Percentiles rank a stretch among this genome's conserved stretches.
These are phyloP conservation scores for Fragaria vesca DNA, from an alignment of 306 rosid genomes.

Conservation along the genomic window DNA sequence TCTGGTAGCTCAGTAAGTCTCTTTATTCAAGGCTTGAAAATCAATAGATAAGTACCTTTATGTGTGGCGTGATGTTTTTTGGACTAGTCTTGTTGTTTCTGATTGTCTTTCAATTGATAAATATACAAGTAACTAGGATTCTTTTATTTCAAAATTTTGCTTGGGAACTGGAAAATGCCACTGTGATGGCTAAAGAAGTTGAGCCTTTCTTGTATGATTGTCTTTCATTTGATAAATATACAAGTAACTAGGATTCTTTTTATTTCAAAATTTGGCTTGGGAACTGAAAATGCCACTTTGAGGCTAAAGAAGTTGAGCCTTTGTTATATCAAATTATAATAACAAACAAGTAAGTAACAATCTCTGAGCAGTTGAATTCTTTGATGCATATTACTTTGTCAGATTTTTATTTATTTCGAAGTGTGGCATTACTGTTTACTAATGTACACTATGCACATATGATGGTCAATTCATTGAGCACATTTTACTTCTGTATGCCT, in stretches of 20 bases:
- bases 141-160: background rate
- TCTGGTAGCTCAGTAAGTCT: slow-evolving; percentile 48
- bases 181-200: background rate
- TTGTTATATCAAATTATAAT: background rate
- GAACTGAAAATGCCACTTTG: background rate
- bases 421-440: background rate
- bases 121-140: background rate
- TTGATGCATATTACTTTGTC: background rate
- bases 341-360: background rate
- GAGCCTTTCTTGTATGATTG: background rate
- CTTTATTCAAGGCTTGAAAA: slow-evolving; percentile 15
- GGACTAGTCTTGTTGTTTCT: background rate
- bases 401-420: background rate
- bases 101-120: slow-evolving; percentile 6
- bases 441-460: background rate
- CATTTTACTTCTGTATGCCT: background rate
- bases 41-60: background rate
- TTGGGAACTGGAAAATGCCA: background rate
- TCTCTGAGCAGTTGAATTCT: background rate
- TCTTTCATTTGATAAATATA: background rate
- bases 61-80: background rate
- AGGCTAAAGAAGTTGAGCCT: background rate
- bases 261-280: background rate
- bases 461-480: background rate
- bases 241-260: background rate